phyloP scores from a whole-genome alignment of 805 yeast species.

The Ogataea nakhonphanomensis region DNA sequence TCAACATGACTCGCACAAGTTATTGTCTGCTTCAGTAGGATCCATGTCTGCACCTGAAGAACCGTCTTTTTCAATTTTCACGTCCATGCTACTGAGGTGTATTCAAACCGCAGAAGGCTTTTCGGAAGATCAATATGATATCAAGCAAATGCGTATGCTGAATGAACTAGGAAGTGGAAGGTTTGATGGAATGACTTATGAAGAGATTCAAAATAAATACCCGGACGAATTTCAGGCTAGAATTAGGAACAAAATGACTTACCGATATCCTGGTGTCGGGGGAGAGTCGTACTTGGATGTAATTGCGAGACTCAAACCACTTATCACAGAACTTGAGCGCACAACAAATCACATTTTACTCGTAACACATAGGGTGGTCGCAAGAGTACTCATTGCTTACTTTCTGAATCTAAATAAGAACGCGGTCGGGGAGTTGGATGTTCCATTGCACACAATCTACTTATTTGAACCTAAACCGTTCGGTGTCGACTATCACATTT shows the following conservation, averaged over 20 bases:
- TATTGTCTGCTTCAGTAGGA: conserved; percentile 1
- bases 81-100: conserved; percentile 79
- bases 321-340: conserved; percentile 89
- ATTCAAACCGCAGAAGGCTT: conserved; percentile 75
- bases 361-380: conserved; percentile 87
- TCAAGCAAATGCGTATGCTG: conserved; percentile 88
- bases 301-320: conserved; percentile 81
- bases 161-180: conserved; percentile 93
- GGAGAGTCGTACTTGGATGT: conserved; percentile 96
- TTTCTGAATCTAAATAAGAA: conserved; percentile 79
- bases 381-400: conserved; percentile 82
- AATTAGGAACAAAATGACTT: conserved; percentile 70
- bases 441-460: conserved; percentile 88
- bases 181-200: conserved; percentile 90
- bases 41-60: conserved; percentile 39
- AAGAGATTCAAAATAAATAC: conserved; percentile 66
- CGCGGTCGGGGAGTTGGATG: conserved; percentile 83
- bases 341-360: conserved; percentile 82
- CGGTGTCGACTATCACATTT: conserved; percentile 91
- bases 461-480: conserved; percentile 90
- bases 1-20: conserved; percentile 37
- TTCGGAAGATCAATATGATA: conserved; percentile 67
- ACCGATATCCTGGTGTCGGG: conserved; percentile 95
- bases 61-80: conserved; percentile 86
- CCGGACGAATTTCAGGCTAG: conserved; percentile 82